Base-by-base conservation (phyloP, 352 stramenopile species). In the Pythium dissimile region DNA sequence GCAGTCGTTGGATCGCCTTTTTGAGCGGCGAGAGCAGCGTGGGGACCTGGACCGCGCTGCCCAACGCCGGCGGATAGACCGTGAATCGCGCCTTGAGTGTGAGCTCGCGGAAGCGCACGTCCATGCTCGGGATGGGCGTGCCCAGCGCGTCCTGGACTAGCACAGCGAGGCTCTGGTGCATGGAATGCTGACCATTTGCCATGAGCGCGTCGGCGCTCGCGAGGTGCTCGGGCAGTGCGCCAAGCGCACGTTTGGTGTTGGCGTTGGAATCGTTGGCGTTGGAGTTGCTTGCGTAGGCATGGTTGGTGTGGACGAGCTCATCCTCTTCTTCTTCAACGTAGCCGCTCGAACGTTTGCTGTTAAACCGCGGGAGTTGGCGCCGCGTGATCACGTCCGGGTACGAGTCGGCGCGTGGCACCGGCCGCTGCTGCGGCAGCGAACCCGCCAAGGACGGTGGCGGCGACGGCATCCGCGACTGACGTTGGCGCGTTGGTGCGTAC, bases 101-200 rank as follows among this genome's bases (percentile, higher is more conserved):
- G 45, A 88, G 48, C 64, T 84, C 62, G 9, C 62, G 61, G 47
- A 88, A 88, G 41, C 70, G 69, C 13, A 85, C 72, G 35, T 84
- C 73, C 41, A 88, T 65, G 35, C 70, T 73, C 20, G 75, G 71
- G 9, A 85, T 73, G 6, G 75, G 73, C 21, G 62, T 26, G 10
- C 74, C 74, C 6, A 74, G 60, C 5, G 63, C 64, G 43, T 85
- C 72, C 12, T 82, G 46, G 5, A 72, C 74, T 3, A 59, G n/a
- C 24, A 64, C 50, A 1, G 74, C 69, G 41, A 89, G 64, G 23
- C 48, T 76, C 39, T 71, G 55, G 50, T 88, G 66, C 77, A 88
- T 85, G 13, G 70, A 64, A 21, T 84, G 62, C 34, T 80, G 63
- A 23, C 75, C 77, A 8, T 54, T 56, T 2, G 66, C 73, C 44